Percentiles rank a stretch among this genome's conserved stretches.
Conservation (phyloP, 2,329 filamentous ascomycete species). For the Penicillium oxalicum region DNA sequence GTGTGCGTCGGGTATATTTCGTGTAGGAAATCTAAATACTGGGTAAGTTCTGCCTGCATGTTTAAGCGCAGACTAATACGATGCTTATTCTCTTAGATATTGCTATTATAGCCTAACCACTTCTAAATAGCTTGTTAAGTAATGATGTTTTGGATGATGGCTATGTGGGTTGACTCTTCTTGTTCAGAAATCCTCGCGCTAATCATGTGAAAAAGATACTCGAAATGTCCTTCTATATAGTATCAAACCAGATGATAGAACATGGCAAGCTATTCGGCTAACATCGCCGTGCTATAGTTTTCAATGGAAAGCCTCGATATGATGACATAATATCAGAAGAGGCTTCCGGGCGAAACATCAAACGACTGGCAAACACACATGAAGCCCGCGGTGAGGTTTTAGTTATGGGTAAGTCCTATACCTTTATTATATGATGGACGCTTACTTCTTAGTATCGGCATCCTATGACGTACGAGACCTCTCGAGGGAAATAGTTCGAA, state of each 20-base stretch:
- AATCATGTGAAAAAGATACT: neutral
- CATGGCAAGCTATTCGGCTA: neutral
- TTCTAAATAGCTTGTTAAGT: neutral
- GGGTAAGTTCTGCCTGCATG: neutral
- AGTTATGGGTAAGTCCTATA: slow-evolving; percentile 4
- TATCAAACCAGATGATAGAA: neutral
- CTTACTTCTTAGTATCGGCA: slow-evolving; percentile 10
- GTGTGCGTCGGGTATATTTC: slow-evolving; percentile 9
- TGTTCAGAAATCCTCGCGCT: neutral
- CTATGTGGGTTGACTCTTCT: neutral
- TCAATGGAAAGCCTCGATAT: slow-evolving; percentile 3
- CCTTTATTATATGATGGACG: slow-evolving; percentile 1
- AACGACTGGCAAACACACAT: slow-evolving; percentile 5
- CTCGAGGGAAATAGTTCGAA: slow-evolving; percentile 6
- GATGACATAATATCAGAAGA: slow-evolving; percentile 4
- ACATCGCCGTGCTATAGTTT: neutral
- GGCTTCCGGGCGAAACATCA: slow-evolving; percentile 6
- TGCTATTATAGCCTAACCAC: neutral
- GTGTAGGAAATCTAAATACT: slow-evolving; percentile 3
- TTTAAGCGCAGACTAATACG: neutral
- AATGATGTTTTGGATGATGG: neutral
- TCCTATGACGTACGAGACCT: slow-evolving; percentile 4
- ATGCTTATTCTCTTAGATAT: neutral
- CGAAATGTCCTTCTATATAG: slow-evolving; percentile 1
- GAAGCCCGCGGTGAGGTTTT: slow-evolving; percentile 5